Evolutionary conservation across 257 asterid genomes (phyloP).

Genomic region (Solanum stenotomum): DNA sequence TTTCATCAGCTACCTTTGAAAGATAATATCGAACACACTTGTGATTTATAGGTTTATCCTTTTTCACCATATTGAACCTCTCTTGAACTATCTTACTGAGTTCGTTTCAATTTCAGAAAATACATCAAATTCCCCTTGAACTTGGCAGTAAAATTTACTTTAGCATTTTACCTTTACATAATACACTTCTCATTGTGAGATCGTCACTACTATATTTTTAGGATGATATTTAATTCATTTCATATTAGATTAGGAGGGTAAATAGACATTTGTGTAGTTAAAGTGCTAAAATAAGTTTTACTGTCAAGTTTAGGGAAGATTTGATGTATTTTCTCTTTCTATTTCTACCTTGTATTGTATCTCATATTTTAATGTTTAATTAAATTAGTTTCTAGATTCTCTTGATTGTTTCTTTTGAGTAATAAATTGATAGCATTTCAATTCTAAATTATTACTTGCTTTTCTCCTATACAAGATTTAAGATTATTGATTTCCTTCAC

Average conservation of each 20-base stretch:
- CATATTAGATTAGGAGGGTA: neutral
- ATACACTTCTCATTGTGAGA: neutral
- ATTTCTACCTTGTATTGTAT: neutral
- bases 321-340: neutral
- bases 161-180: neutral
- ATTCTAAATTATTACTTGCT: neutral
- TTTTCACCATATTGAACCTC: neutral
- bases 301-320: too few relatives aligned
- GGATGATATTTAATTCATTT: too few relatives aligned
- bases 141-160: neutral
- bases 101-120: too few relatives aligned
- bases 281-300: too few relatives aligned
- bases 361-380: neutral
- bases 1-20: neutral
- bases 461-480: neutral
- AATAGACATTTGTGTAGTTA: too few relatives aligned
- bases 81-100: neutral
- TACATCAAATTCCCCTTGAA: neutral
- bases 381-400: neutral
- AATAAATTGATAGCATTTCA: neutral
- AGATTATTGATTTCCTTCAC: neutral
- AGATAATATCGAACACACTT: neutral
- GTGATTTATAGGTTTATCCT: neutral
- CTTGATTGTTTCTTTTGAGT: neutral
- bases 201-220: too few relatives aligned